Evolutionary conservation across 1,284 basidiomycete genomes (phyloP).

Genomic region (Trametes sp.): DNA sequence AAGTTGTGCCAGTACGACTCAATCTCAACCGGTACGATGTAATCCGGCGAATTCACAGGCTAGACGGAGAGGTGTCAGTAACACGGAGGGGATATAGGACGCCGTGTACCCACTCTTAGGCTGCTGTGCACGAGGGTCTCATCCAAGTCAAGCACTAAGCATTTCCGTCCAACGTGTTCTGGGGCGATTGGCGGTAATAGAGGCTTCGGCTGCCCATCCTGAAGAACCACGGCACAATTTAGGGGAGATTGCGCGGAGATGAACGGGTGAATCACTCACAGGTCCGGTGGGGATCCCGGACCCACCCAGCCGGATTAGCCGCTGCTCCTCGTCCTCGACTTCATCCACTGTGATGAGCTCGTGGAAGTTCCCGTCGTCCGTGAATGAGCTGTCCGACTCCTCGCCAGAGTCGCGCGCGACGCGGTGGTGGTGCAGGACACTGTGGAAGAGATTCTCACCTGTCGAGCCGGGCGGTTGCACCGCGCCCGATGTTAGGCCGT

Average conservation of each 20-base stretch:
- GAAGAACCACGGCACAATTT: constrained; percentile 13
- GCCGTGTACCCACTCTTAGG: constrained; percentile 72
- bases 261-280: constrained; percentile 50
- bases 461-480: constrained; percentile 78
- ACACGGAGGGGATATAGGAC: neutral
- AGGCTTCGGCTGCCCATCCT: constrained; percentile 91
- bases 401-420: constrained; percentile 47
- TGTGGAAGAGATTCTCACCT: constrained; percentile 50
- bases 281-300: constrained; percentile 83
- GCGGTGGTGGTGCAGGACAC: constrained; percentile 42
- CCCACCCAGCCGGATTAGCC: constrained; percentile 82
- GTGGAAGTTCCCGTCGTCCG: constrained; percentile 57
- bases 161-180: constrained; percentile 86
- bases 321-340: constrained; percentile 79
- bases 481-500: constrained; percentile 70
- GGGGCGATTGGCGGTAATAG: constrained; percentile 83
- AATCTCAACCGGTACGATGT: constrained; percentile 98
- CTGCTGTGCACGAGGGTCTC: constrained; percentile 96
- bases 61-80: constrained; percentile 44
- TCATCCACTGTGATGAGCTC: constrained; percentile 52
- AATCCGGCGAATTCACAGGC: constrained; percentile 96
- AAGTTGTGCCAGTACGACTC: constrained; percentile 98
- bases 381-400: constrained; percentile 51
- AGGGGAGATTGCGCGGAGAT: constrained; percentile 2
- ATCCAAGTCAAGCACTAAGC: constrained; percentile 93